A percentile compares a stretch with the other conserved stretches of the same genome.
Evolutionary conservation across 345 rosid species (phyloP).

Genomic region (Gossypium stocksii): DNA sequence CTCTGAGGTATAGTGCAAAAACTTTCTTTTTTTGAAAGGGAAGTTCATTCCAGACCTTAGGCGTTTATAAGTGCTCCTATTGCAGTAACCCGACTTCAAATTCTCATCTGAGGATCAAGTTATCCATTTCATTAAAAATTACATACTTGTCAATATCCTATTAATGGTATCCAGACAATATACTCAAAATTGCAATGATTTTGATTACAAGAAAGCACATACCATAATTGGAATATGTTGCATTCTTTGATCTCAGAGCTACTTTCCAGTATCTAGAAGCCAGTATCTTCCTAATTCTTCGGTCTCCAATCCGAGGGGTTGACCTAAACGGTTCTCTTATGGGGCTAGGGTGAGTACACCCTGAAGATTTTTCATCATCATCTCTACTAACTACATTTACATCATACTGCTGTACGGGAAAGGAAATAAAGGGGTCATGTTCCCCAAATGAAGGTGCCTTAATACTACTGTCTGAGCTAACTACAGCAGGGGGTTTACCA

Average conservation of each 20-base stretch:
- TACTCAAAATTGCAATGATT: background rate
- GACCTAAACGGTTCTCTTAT: constrained; percentile 53
- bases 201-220: constrained; percentile 18
- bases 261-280: constrained; percentile 78
- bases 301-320: constrained; percentile 65
- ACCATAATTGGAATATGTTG: constrained; percentile 44
- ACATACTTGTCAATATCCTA: background rate
- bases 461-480: constrained; percentile 46
- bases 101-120: constrained; percentile 47
- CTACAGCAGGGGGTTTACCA: constrained; percentile 50
- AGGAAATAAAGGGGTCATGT: constrained; percentile 30
- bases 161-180: background rate
- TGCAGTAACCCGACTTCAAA: constrained; percentile 43
- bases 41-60: constrained; percentile 65
- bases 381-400: constrained; percentile 71
- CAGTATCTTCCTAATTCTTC: constrained; percentile 80
- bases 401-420: constrained; percentile 42
- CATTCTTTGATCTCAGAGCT: constrained; percentile 53
- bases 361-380: constrained; percentile 86
- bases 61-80: constrained; percentile 49
- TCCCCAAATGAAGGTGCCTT: constrained; percentile 37
- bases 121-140: constrained; percentile 4
- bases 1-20: constrained; percentile 45
- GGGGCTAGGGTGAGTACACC: constrained; percentile 62
- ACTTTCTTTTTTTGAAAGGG: constrained; percentile 88